Conservation (phyloP, 192 early-diverging fungal species). For the Backusella tarrabulga region DNA sequence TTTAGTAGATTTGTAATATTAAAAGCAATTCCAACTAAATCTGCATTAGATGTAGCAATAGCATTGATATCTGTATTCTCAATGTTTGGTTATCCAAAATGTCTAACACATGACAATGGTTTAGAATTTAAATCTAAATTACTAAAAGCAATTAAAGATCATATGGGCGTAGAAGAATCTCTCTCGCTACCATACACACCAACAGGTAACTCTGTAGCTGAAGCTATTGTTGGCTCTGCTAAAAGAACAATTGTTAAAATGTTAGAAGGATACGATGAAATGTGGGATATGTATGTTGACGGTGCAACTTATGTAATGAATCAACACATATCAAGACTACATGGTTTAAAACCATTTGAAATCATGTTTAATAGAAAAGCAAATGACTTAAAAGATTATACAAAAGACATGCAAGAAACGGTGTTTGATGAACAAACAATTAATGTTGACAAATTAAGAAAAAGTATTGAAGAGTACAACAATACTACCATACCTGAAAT, state of each 20-base stretch:
- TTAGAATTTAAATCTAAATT: background rate
- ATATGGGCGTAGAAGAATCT: background rate
- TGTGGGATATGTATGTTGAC: constrained; percentile 4
- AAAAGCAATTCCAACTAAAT: background rate
- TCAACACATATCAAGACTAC: background rate
- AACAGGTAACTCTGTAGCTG: background rate
- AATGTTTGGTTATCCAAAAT: constrained; percentile 7
- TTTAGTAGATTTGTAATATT: background rate
- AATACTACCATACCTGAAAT: too few species aligned
- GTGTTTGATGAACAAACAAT: too few species aligned
- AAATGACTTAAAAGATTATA: background rate
- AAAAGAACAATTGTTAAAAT: background rate
- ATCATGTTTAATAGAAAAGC: background rate
- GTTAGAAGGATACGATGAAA: background rate
- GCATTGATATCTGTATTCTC: background rate
- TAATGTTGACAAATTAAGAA: too few species aligned
- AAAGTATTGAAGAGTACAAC: too few species aligned
- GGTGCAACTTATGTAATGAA: background rate
- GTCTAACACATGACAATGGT: background rate
- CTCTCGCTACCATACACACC: constrained; percentile 7
- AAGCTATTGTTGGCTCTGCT: background rate
- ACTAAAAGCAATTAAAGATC: background rate
- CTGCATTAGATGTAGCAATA: background rate
- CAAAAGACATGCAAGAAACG: background rate
- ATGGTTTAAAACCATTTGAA: background rate